These are phyloP conservation scores for Yamadazyma sp. DNA, from an alignment of 1,139 yeast genomes.

Conservation along the genomic window DNA sequence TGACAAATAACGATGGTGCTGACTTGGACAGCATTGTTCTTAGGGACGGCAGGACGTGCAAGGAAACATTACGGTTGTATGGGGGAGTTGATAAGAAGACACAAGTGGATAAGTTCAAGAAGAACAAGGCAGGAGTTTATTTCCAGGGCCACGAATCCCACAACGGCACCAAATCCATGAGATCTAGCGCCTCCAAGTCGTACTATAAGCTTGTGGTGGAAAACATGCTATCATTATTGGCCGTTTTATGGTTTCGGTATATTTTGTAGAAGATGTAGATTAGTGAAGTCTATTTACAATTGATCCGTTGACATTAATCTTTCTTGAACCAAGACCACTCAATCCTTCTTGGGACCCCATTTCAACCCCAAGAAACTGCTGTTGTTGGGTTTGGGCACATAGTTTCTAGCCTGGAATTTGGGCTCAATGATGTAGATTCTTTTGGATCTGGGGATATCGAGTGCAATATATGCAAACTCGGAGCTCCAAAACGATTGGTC, in stretches of 20 bases:
- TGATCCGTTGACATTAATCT: no score
- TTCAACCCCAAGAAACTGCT: constrained; percentile 75
- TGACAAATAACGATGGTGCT: constrained; percentile 21
- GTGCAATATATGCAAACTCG: constrained; percentile 69
- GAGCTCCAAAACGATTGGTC: constrained; percentile 66
- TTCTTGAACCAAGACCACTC: no score
- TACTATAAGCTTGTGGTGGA: not conserved
- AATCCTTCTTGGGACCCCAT: constrained; percentile 78
- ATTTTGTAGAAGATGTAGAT: not conserved
- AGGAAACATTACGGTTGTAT: constrained; percentile 6
- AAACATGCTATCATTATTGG: not conserved
- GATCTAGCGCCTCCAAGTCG: not conserved
- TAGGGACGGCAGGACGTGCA: constrained; percentile 31
- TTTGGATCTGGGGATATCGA: constrained; percentile 72
- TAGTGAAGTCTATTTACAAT: not conserved
- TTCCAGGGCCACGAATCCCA: not conserved
- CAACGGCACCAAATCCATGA: not conserved
- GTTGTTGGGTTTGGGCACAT: constrained; percentile 30
- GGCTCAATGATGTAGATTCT: constrained; percentile 75
- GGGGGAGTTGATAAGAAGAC: not conserved
- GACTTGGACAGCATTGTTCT: constrained; percentile 22
- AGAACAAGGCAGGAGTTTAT: not conserved
- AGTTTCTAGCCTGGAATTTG: constrained; percentile 39
- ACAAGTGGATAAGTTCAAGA: not conserved
- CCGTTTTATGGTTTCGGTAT: not conserved